Percentiles rank a stretch among this genome's conserved stretches.
Evolutionary conservation across 78 protist species (phyloP).

Genomic region (Dictyostelium firmibasis): DNA sequence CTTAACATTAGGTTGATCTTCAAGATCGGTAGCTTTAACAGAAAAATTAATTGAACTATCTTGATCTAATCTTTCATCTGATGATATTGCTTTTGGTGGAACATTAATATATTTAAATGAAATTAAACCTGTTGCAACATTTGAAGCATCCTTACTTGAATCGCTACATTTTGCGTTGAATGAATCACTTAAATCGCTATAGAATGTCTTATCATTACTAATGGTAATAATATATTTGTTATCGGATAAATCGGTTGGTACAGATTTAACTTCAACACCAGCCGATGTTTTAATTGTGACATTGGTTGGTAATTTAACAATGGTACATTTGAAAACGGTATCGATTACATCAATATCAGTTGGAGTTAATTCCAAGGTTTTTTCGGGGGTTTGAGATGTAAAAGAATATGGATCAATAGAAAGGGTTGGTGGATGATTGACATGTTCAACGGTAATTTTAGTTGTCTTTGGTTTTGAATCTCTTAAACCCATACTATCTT

Average conservation of each 20-base stretch:
- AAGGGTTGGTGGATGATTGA: not conserved
- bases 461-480: not conserved
- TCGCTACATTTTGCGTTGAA: not conserved
- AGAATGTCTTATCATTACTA: no score
- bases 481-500: not conserved
- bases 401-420: not conserved
- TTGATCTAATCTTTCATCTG: not conserved
- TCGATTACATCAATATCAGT: not conserved
- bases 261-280: not conserved
- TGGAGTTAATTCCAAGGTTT: not conserved
- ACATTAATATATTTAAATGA: not conserved
- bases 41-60: not conserved
- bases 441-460: not conserved
- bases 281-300: not conserved
- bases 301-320: not conserved
- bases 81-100: constrained; percentile 11
- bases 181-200: not conserved
- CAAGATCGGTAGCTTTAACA: not conserved
- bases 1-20: not conserved
- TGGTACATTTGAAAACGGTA: not conserved
- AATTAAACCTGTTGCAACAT: not conserved
- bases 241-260: not conserved
- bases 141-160: not conserved
- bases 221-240: not conserved
- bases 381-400: not conserved